Evolutionary conservation across 225 moss, liverwort and hornwort genomes (phyloP), one percentile per base, ranked within the genome.

Genomic region (Marchantia polymorpha): DNA sequence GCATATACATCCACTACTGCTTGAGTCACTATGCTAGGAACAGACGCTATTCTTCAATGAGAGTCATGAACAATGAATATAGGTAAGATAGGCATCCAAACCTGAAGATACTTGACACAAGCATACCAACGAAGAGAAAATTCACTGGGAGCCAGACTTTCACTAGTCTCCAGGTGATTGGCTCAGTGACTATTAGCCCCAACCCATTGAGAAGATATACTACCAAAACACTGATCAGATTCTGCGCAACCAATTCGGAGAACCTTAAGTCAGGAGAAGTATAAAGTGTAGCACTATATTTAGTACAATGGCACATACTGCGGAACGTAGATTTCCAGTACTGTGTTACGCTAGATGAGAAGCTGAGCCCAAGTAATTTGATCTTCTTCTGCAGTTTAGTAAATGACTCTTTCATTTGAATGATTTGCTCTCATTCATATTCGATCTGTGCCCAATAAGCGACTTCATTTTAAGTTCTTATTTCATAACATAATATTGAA

Each of bases 71-170:
- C 25, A 5, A 13, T 13, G 31, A 14, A 66, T 7, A 29, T 12
- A 12, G 10, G 66, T 31, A 31, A 66, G 66, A 20, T 52, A 23
- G n/a, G 66, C 7, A 46, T 27, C 52, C 80, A 77, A 72, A 99
- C 97, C 97, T 99, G 82, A 91, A 95, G 68, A 93, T 93, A 79
- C 97, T 99, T 75, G 97, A 93, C 65, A 99, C 93, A 73, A 99
- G 91, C 97, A 99, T 99, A 81, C 91, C 86, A 60, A 99, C 94
- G 81, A 99, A 99, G 64, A 99, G 82, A 75, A 92, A 82, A 84
- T 99, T 99, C 27, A 99, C 93, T 77, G 97, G 93, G 84, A 99
- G 87, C 97, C 97, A 99, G 70, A 94, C 92, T 90, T 88, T 88
- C 12, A 99, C 55, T 79, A 99, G 87, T 83, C 79, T 95, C 97